Percentiles rank a stretch among this genome's conserved stretches.
Conservation (phyloP, 2,329 filamentous ascomycete species). For the Epichloe sp. region DNA sequence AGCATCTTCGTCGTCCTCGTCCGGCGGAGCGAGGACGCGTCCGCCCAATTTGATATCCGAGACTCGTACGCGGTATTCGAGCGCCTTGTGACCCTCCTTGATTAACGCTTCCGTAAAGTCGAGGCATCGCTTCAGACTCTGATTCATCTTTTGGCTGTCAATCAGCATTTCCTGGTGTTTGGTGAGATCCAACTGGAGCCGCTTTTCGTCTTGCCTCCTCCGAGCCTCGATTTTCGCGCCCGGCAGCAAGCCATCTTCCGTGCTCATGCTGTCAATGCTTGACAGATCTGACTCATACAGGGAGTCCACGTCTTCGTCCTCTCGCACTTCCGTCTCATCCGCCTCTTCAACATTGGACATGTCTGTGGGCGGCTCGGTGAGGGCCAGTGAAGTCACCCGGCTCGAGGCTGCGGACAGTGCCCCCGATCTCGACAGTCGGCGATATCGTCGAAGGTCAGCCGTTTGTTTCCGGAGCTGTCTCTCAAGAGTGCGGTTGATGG, state of each 20-base stretch:
- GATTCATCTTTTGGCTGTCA: constrained; percentile 90
- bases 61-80: constrained; percentile 67
- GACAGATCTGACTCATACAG: constrained; percentile 40
- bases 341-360: constrained; percentile 37
- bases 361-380: constrained; percentile 28
- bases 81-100: constrained; percentile 72
- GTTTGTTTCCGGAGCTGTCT: constrained; percentile 85
- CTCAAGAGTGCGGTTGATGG: constrained; percentile 89
- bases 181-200: constrained; percentile 70
- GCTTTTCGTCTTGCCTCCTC: constrained; percentile 64
- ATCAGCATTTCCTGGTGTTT: constrained; percentile 82
- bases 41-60: constrained; percentile 75
- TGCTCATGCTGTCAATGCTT: constrained; percentile 22
- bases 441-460: constrained; percentile 71
- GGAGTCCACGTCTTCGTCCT: constrained; percentile 24
- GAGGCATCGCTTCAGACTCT: constrained; percentile 80
- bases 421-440: constrained; percentile 73
- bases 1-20: constrained; percentile 41
- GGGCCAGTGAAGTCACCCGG: constrained; percentile 30
- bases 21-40: constrained; percentile 54
- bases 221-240: constrained; percentile 26
- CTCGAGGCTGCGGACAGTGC: constrained; percentile 46
- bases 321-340: constrained; percentile 27
- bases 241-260: constrained; percentile 25
- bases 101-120: constrained; percentile 86